phyloP scores from a whole-genome alignment of 2,329 filamentous ascomycete genomes.

The Ramichloridium luteum region DNA sequence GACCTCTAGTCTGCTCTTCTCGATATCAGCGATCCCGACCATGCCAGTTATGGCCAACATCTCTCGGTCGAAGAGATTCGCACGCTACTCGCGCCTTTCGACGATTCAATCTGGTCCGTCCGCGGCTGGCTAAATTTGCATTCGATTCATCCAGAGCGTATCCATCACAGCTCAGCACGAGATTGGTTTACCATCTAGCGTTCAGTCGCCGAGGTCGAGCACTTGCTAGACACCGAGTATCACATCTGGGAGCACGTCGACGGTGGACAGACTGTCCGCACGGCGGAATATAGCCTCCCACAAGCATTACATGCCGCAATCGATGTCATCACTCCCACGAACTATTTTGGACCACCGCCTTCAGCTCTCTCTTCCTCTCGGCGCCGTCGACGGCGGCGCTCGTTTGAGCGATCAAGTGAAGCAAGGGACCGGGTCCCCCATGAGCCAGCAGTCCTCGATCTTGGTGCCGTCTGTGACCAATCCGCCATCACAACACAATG shows the following conservation, averaged over 20 bases:
- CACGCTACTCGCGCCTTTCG: too few relatives aligned
- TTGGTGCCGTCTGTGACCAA: neutral
- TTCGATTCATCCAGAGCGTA: too few relatives aligned
- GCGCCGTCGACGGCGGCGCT: constrained; percentile 1
- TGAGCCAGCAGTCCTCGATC: too few relatives aligned
- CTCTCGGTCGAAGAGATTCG: too few relatives aligned
- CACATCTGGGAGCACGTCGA: constrained; percentile 3
- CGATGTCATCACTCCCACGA: constrained; percentile 2
- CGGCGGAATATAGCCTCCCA: constrained; percentile 2
- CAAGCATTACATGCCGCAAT: constrained; percentile 1
- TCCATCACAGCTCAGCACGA: too few relatives aligned
- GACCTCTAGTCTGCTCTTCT: too few relatives aligned
- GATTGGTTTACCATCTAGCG: constrained; percentile 1
- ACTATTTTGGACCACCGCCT: neutral
- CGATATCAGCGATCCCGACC: too few relatives aligned
- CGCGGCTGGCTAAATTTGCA: too few relatives aligned
- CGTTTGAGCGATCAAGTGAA: too few relatives aligned
- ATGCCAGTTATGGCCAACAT: too few relatives aligned
- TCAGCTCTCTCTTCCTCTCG: neutral
- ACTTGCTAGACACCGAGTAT: constrained; percentile 4
- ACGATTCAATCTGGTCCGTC: too few relatives aligned
- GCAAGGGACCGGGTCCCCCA: too few relatives aligned
- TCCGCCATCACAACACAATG: neutral
- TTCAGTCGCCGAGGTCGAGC: constrained; percentile 1
- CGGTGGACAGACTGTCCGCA: constrained; percentile 2